Conservation (phyloP, 148 eudicot species). For the Tetragonia tetragonoides region DNA sequence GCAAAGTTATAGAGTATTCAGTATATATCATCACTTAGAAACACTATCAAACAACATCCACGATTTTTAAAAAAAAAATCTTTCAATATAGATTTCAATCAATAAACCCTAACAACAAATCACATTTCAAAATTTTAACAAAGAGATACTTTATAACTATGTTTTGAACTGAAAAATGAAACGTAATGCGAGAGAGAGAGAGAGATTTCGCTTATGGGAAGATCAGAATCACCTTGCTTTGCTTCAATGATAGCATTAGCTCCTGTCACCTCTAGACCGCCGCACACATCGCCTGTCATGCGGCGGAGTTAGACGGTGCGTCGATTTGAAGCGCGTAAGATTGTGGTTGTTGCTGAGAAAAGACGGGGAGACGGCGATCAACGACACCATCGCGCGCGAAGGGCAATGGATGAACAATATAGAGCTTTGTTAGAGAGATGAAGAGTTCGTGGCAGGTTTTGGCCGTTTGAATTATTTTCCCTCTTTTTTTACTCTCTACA, state of each 20-base stretch:
- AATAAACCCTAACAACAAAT: neutral
- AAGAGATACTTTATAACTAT: neutral
- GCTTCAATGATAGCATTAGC: neutral
- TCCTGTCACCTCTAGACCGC: too few relatives aligned
- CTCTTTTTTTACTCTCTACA: too few relatives aligned
- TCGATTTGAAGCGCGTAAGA: neutral
- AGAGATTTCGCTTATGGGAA: constrained; percentile 15
- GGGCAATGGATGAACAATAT: too few relatives aligned
- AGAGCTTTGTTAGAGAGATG: too few relatives aligned
- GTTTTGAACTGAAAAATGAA: neutral
- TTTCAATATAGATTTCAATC: too few relatives aligned
- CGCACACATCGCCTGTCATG: neutral
- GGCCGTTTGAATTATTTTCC: too few relatives aligned
- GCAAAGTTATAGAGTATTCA: too few relatives aligned
- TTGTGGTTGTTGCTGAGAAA: neutral
- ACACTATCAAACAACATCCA: too few relatives aligned
- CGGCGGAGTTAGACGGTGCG: constrained; percentile 2
- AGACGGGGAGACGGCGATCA: neutral
- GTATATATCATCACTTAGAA: too few relatives aligned
- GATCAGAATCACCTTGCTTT: constrained; percentile 7
- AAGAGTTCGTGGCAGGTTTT: too few relatives aligned
- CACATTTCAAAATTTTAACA: neutral
- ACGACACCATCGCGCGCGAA: neutral
- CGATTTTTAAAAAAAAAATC: too few relatives aligned
- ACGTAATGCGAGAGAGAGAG: neutral